Conservation (phyloP, 352 stramenopile species). For the Phytophthora agathidicida region DNA sequence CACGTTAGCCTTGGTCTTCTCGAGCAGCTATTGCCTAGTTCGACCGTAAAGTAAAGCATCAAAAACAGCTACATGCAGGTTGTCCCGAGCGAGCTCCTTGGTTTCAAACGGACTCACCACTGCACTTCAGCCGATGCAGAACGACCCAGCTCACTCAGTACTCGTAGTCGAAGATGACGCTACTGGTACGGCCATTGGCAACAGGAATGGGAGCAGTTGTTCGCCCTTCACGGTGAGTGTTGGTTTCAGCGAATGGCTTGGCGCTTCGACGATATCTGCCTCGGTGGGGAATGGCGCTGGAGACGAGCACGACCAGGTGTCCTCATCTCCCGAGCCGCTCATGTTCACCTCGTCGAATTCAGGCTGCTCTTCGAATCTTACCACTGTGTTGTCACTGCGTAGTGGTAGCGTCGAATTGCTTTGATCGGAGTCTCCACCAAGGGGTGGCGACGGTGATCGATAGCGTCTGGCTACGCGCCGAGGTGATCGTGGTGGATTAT, state of each 20-base stretch:
- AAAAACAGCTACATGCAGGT: background rate
- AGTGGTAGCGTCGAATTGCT: background rate
- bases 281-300: background rate
- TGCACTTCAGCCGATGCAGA: background rate
- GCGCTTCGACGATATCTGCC: background rate
- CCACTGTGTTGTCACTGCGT: background rate
- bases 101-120: no score
- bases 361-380: background rate
- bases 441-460: background rate
- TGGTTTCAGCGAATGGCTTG: no score
- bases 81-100: background rate
- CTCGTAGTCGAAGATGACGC: background rate
- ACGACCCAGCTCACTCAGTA: background rate
- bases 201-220: background rate
- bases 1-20: no score
- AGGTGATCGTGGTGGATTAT: background rate
- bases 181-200: conserved; percentile 13
- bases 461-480: background rate
- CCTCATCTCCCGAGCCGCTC: conserved; percentile 3
- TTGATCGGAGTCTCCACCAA: background rate
- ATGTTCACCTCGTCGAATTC: conserved; percentile 7
- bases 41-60: background rate
- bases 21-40: no score
- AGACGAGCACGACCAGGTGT: background rate
- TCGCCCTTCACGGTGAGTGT: background rate